phyloP scores from a whole-genome alignment of 1,284 basidiomycete genomes.

The Pseudozyma tsukubaensis region DNA sequence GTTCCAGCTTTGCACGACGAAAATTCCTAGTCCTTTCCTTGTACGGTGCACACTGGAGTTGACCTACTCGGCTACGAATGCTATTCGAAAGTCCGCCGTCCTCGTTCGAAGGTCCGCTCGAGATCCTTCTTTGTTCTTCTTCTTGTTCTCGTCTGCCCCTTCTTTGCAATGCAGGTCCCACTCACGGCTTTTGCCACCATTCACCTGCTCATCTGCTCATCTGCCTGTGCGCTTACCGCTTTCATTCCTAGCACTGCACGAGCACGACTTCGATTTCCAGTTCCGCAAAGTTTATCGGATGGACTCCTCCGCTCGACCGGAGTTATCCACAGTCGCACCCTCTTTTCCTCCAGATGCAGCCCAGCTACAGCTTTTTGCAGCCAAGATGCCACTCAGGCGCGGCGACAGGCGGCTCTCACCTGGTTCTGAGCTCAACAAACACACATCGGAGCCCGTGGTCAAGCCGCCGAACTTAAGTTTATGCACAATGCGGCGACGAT shows the following conservation, averaged over 20 bases:
- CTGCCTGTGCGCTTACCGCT: background rate
- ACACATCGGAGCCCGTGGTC: too few relatives aligned
- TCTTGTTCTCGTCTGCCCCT: background rate
- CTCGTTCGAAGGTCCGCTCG: slow-evolving; percentile 4
- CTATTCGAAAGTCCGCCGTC: slow-evolving; percentile 21
- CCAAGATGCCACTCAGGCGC: background rate
- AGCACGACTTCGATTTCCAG: slow-evolving; percentile 4
- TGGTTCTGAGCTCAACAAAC: background rate
- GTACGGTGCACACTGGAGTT: slow-evolving; percentile 5
- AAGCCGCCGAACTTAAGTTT: background rate
- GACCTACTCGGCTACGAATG: slow-evolving; percentile 20
- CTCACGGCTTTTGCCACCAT: background rate
- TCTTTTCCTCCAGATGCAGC: too few relatives aligned
- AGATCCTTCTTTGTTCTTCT: background rate
- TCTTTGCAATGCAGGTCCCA: slow-evolving; percentile 6
- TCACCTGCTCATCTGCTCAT: background rate
- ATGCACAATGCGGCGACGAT: background rate
- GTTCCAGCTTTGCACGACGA: background rate
- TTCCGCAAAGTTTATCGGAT: slow-evolving; percentile 19
- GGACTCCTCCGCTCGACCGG: background rate
- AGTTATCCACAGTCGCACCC: background rate
- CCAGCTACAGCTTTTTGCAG: too few relatives aligned
- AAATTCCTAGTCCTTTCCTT: slow-evolving; percentile 34
- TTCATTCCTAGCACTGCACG: background rate
- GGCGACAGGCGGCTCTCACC: slow-evolving; percentile 14